phyloP scores from a whole-genome alignment of 495 filamentous ascomycete genomes.

The Pyrenula massariospora region DNA sequence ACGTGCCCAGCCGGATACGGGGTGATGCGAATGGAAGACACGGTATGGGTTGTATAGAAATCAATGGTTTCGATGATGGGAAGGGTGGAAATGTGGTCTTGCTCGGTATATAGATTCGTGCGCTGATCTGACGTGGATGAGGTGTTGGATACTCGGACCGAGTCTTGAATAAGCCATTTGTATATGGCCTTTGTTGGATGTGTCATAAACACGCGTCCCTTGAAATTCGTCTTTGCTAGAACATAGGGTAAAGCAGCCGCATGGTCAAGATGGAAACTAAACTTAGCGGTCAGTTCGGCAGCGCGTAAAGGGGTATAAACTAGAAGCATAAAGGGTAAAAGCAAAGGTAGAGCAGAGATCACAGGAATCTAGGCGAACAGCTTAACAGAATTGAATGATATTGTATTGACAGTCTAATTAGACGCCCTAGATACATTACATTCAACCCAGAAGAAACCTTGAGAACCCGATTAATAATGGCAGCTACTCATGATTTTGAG shows the following conservation, averaged over 20 bases:
- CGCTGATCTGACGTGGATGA: conserved; percentile 61
- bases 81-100: conserved; percentile 86
- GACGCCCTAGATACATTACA: conserved; percentile 1
- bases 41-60: conserved; percentile 94
- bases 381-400: conserved; percentile 2
- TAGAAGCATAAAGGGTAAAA: background rate
- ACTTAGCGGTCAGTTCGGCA: conserved; percentile 8
- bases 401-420: conserved; percentile 9
- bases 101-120: conserved; percentile 80
- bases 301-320: background rate
- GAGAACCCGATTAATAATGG: too few relatives aligned
- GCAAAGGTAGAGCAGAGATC: conserved; percentile 8
- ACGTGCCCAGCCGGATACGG: conserved; percentile 96
- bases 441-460: background rate
- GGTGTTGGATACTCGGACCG: conserved; percentile 75
- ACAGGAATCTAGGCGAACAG: too few relatives aligned
- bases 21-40: conserved; percentile 90
- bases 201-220: conserved; percentile 95
- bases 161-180: conserved; percentile 97
- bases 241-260: conserved; percentile 94
- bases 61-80: conserved; percentile 92
- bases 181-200: conserved; percentile 98
- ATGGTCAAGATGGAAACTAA: conserved; percentile 94
- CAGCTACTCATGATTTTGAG: too few relatives aligned
- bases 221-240: conserved; percentile 93